Evolutionary conservation across 768 basidiomycete species (phyloP).

Genomic region (Mycena rosella): DNA sequence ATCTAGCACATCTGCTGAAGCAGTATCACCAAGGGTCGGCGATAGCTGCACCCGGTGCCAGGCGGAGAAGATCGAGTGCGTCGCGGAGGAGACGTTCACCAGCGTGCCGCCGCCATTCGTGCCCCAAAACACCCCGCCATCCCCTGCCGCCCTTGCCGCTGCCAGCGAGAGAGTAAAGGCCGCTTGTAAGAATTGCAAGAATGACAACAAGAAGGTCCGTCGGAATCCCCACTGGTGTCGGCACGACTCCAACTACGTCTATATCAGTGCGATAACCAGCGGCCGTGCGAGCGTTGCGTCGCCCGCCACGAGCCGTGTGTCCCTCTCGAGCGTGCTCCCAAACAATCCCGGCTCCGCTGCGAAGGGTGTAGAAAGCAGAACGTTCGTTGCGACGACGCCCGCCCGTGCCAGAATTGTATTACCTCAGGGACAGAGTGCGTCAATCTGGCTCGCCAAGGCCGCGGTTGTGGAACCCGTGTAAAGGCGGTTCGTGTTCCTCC

Average conservation of each 20-base stretch:
- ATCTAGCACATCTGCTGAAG: neutral
- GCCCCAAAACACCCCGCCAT: slow-evolving; percentile 41
- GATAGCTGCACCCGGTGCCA: slow-evolving; percentile 67
- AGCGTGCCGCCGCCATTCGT: slow-evolving; percentile 39
- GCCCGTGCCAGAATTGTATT: slow-evolving; percentile 30
- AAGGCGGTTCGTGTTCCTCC: slow-evolving; percentile 62
- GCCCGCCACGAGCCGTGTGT: slow-evolving; percentile 67
- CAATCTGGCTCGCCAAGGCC: slow-evolving; percentile 44
- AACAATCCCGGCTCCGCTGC: slow-evolving; percentile 70
- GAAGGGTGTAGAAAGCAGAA: slow-evolving; percentile 51
- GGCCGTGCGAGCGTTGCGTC: slow-evolving; percentile 72
- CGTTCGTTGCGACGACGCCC: slow-evolving; percentile 27
- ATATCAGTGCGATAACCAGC: slow-evolving; percentile 70
- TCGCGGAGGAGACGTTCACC: slow-evolving; percentile 51
- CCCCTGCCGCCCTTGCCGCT: slow-evolving; percentile 45
- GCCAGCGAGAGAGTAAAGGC: slow-evolving; percentile 66
- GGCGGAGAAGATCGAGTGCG: slow-evolving; percentile 63
- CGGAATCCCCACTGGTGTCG: slow-evolving; percentile 11
- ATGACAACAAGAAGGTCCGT: slow-evolving; percentile 74
- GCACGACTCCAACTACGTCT: slow-evolving; percentile 12
- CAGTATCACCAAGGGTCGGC: slow-evolving; percentile 38
- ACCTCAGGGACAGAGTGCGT: slow-evolving; percentile 23
- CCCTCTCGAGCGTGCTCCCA: slow-evolving; percentile 67
- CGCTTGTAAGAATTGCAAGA: slow-evolving; percentile 71
- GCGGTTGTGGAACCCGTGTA: slow-evolving; percentile 71